phyloP scores from a whole-genome alignment of 345 rosid genomes.

The Salix koriyanagi region DNA sequence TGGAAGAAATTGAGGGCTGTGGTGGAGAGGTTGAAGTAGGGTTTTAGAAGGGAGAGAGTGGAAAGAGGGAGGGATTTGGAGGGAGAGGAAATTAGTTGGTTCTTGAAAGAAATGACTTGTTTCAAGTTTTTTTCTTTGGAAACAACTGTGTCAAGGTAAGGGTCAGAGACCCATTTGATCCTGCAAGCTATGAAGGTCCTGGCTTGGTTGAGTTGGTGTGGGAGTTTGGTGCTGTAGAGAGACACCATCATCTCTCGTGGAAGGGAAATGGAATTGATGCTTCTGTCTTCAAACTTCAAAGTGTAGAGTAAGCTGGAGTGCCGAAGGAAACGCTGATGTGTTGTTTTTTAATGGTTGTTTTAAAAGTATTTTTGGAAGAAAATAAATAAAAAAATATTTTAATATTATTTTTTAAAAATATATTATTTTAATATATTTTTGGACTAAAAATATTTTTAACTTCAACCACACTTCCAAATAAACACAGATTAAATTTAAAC shows the following conservation, averaged over 20 bases:
- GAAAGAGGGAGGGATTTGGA: constrained; percentile 58
- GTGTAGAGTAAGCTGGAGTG: background rate
- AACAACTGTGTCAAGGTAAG: constrained; percentile 50
- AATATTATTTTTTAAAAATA: too few relatives aligned
- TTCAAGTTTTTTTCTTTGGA: constrained; percentile 58
- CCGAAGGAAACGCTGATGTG: background rate
- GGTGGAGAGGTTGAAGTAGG: constrained; percentile 41
- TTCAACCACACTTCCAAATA: too few relatives aligned
- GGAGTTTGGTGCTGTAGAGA: constrained; percentile 14
- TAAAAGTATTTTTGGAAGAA: too few relatives aligned
- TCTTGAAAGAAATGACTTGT: constrained; percentile 52
- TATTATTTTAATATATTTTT: too few relatives aligned
- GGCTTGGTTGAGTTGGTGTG: constrained; percentile 27
- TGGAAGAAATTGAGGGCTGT: constrained; percentile 41
- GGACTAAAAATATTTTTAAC: too few relatives aligned
- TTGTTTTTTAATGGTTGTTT: too few relatives aligned
- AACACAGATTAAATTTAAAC: too few relatives aligned
- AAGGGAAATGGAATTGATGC: background rate
- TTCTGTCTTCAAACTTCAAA: background rate
- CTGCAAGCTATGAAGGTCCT: constrained; percentile 61
- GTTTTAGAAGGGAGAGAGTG: constrained; percentile 54
- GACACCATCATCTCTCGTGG: background rate
- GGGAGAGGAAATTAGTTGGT: constrained; percentile 56
- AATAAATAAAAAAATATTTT: too few relatives aligned
- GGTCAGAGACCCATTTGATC: constrained; percentile 71